Conservation (phyloP, 1,139 yeast genomes). For the Spencermartinsiella ligniputridi region DNA sequence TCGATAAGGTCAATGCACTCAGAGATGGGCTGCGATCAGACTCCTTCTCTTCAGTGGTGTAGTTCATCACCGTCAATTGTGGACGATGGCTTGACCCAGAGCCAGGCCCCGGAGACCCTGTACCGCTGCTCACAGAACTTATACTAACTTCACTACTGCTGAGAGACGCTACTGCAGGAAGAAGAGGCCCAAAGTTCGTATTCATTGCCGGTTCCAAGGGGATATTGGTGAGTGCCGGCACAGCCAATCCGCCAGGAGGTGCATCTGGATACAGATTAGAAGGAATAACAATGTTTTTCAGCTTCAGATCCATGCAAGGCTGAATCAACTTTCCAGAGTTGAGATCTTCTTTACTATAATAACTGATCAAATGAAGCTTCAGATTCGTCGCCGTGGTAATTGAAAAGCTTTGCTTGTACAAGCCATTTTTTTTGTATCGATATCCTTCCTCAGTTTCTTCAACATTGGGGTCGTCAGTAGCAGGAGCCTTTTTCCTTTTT, state of each 20-base stretch:
- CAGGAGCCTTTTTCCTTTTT: slow-evolving; percentile 2
- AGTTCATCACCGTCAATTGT: background rate
- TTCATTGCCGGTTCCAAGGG: slow-evolving; percentile 15
- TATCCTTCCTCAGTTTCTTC: slow-evolving; percentile 28
- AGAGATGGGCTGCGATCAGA: background rate
- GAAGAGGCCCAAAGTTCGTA: background rate
- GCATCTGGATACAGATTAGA: slow-evolving; percentile 37
- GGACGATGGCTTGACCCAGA: background rate
- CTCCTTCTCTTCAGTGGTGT: background rate
- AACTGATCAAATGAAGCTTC: slow-evolving; percentile 54
- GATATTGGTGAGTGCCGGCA: slow-evolving; percentile 30
- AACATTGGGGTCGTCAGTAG: slow-evolving; percentile 9
- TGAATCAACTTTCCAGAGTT: slow-evolving; percentile 31
- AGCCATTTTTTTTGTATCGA: slow-evolving; percentile 44
- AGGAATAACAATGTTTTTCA: slow-evolving; percentile 36
- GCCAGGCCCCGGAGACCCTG: background rate
- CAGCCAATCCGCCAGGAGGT: slow-evolving; percentile 24
- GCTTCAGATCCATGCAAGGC: slow-evolving; percentile 40
- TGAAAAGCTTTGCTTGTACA: slow-evolving; percentile 57
- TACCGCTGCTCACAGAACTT: slow-evolving; percentile 1
- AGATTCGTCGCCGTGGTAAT: slow-evolving; percentile 46
- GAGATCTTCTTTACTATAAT: slow-evolving; percentile 38
- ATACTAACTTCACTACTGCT: background rate
- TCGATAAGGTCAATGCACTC: background rate
- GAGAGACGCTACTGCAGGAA: background rate